Percentiles rank a stretch among this genome's conserved stretches.
These are phyloP conservation scores for Dactylonectria estremocensis DNA, from an alignment of 2,329 filamentous ascomycete genomes.

Conservation along the genomic window DNA sequence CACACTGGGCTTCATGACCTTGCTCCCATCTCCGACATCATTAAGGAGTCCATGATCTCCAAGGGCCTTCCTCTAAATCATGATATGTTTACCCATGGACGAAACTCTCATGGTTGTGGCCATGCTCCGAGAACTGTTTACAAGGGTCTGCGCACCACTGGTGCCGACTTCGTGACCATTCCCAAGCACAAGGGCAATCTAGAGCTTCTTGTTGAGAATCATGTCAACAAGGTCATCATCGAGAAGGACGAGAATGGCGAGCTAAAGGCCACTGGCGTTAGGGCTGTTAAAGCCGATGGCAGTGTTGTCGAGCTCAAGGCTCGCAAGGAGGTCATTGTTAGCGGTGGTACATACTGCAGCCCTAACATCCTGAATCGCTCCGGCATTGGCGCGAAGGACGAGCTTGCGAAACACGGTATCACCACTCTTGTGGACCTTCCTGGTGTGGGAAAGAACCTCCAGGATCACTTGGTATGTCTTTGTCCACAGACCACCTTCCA, in stretches of 20 bases:
- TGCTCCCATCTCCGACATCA: slow-evolving; percentile 69
- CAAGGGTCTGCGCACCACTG: slow-evolving; percentile 66
- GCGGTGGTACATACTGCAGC: slow-evolving; percentile 65
- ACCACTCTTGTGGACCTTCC: slow-evolving; percentile 59
- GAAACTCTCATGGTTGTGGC: slow-evolving; percentile 68
- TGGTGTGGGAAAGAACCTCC: slow-evolving; percentile 66
- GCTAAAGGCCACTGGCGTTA: slow-evolving; percentile 62
- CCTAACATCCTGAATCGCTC: slow-evolving; percentile 68
- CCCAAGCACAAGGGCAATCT: slow-evolving; percentile 60
- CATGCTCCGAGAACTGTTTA: slow-evolving; percentile 68
- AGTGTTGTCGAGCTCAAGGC: slow-evolving; percentile 55
- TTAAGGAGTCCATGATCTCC: slow-evolving; percentile 69
- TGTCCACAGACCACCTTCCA: too few relatives aligned
- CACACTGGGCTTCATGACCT: slow-evolving; percentile 72
- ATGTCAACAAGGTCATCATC: slow-evolving; percentile 68
- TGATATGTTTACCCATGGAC: slow-evolving; percentile 71
- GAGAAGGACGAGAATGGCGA: slow-evolving; percentile 52
- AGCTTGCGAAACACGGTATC: slow-evolving; percentile 60
- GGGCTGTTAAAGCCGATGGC: slow-evolving; percentile 59
- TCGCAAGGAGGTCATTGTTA: slow-evolving; percentile 59
- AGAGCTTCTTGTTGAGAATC: slow-evolving; percentile 62
- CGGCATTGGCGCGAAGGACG: slow-evolving; percentile 63
- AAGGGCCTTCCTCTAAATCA: slow-evolving; percentile 68
- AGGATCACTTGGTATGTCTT: slow-evolving; percentile 58
- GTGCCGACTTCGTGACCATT: slow-evolving; percentile 66